A percentile compares a stretch with the other conserved stretches of the same genome.
Conservation (phyloP, 441 rosid genomes). For the Isatis lusitanica region DNA sequence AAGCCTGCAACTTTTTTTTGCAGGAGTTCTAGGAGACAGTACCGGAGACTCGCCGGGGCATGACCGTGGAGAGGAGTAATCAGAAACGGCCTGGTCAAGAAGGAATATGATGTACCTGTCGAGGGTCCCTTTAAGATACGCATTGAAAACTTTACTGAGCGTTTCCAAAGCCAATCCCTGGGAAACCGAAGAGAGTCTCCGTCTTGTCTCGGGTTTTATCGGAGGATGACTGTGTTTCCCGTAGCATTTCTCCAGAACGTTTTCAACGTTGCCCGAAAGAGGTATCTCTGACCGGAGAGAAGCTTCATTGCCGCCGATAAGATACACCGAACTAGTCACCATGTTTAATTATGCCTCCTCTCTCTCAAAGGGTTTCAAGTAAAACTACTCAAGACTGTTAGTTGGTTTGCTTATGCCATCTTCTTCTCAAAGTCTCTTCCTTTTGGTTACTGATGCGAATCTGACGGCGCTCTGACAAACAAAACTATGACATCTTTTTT, state of each 20-base stretch:
- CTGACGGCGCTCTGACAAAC: too few relatives aligned
- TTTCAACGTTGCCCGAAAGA: constrained; percentile 49
- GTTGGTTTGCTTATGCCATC: too few relatives aligned
- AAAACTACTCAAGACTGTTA: background rate
- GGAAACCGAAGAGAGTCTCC: constrained; percentile 33
- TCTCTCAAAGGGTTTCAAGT: background rate
- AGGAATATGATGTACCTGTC: constrained; percentile 10
- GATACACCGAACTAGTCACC: background rate
- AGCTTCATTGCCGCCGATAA: background rate
- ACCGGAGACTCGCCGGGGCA: constrained; percentile 28
- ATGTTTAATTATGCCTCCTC: too few relatives aligned
- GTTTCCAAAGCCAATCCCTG: constrained; percentile 44
- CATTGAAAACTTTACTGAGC: constrained; percentile 24
- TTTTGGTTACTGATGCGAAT: too few relatives aligned
- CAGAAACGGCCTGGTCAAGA: background rate
- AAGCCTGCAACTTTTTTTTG: background rate
- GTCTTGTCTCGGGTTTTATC: constrained; percentile 29
- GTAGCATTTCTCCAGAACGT: constrained; percentile 39
- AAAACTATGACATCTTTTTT: too few relatives aligned
- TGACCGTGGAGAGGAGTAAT: constrained; percentile 28
- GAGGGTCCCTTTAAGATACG: constrained; percentile 18
- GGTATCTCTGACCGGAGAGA: constrained; percentile 1
- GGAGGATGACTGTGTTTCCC: constrained; percentile 32
- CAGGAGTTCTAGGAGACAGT: background rate
- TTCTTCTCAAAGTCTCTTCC: too few relatives aligned